Conservation (phyloP, 495 filamentous ascomycete species). For the Aspergillus sclerotiicarbonarius region DNA sequence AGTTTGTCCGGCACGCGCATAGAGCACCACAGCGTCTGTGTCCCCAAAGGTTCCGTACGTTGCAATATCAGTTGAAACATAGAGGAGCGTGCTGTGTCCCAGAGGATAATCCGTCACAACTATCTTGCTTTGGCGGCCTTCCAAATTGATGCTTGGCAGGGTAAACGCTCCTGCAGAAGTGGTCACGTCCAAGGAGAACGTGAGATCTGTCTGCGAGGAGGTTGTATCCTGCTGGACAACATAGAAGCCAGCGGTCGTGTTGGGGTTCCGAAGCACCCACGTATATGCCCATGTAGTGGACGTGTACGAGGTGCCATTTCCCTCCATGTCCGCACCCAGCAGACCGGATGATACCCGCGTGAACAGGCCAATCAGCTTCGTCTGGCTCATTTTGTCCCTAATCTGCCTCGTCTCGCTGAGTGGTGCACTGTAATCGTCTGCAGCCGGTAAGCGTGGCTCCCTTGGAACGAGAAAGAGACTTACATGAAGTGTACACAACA, state of each 20-base stretch:
- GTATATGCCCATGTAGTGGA: constrained; percentile 44
- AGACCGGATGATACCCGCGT: constrained; percentile 54
- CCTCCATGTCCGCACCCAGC: constrained; percentile 51
- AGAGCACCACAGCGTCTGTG: constrained; percentile 50
- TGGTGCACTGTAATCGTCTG: constrained; percentile 62
- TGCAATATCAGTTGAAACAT: constrained; percentile 69
- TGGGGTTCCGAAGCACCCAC: constrained; percentile 54
- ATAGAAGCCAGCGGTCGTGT: constrained; percentile 58
- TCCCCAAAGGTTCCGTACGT: constrained; percentile 49
- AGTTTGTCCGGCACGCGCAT: constrained; percentile 62
- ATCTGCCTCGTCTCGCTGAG: constrained; percentile 46
- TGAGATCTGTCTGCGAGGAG: constrained; percentile 47
- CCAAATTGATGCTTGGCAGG: constrained; percentile 61
- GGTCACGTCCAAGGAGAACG: constrained; percentile 56
- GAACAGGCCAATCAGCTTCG: constrained; percentile 55
- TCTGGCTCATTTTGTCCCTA: constrained; percentile 48
- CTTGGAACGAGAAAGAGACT: constrained; percentile 50
- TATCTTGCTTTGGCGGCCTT: constrained; percentile 70
- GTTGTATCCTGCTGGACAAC: constrained; percentile 59
- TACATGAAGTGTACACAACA: constrained; percentile 52
- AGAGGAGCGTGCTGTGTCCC: constrained; percentile 54
- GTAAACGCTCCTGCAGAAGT: constrained; percentile 52
- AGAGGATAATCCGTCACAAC: constrained; percentile 70
- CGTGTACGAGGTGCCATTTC: constrained; percentile 56
- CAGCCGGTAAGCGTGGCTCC: constrained; percentile 49